These are phyloP conservation scores for Ceriops decandra DNA, from an alignment of 345 rosid genomes.

Conservation along the genomic window DNA sequence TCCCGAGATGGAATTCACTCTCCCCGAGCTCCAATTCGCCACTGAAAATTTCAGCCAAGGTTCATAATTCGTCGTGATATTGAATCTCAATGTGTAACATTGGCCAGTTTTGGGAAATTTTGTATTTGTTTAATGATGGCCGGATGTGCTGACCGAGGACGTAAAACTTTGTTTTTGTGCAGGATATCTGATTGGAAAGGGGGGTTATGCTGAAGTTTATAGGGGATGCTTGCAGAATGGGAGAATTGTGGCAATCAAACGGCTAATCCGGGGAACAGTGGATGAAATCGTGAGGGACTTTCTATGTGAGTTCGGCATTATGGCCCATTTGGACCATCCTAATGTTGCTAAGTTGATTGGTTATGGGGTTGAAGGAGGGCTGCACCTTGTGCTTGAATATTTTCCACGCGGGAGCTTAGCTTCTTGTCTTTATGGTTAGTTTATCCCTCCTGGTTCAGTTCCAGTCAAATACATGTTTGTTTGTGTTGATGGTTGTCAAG, in stretches of 20 bases:
- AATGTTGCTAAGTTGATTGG: slow-evolving; percentile 82
- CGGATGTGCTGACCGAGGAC: not conserved
- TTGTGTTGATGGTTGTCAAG: not conserved
- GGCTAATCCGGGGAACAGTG: slow-evolving; percentile 54
- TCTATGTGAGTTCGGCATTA: slow-evolving; percentile 79
- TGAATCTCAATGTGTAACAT: not conserved
- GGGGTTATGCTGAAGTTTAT: slow-evolving; percentile 94
- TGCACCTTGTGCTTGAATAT: slow-evolving; percentile 86
- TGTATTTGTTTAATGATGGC: not conserved
- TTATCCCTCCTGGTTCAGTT: not conserved
- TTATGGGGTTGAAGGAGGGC: slow-evolving; percentile 88
- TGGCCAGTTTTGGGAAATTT: not conserved
- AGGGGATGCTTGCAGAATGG: slow-evolving; percentile 58
- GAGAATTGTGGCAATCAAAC: slow-evolving; percentile 67
- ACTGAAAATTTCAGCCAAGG: slow-evolving; percentile 72
- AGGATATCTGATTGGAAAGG: slow-evolving; percentile 88
- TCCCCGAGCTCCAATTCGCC: slow-evolving; percentile 56
- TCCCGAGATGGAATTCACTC: not conserved
- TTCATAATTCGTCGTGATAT: slow-evolving; percentile 12
- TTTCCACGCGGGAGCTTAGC: slow-evolving; percentile 92
- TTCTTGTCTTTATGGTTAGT: slow-evolving; percentile 70
- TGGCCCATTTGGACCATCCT: slow-evolving; percentile 93
- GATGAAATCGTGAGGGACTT: slow-evolving; percentile 72
- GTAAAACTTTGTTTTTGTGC: slow-evolving; percentile 1
- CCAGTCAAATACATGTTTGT: not conserved